Evolutionary conservation across 768 basidiomycete species (phyloP).

Genomic region (Pleurotus sapidus): DNA sequence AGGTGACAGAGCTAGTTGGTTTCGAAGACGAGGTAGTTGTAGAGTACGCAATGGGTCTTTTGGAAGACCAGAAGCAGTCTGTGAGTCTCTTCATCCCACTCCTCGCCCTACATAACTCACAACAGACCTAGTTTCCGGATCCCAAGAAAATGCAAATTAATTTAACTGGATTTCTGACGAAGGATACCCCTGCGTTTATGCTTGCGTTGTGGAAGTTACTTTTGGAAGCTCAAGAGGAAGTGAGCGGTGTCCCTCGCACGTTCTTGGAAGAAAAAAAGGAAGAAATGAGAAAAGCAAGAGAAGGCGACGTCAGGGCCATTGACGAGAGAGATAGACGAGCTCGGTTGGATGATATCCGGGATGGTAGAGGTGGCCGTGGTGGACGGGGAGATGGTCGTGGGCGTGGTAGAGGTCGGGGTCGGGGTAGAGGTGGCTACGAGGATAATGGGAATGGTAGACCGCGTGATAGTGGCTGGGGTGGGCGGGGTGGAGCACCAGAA

Average conservation of each 20-base stretch:
- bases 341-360: constrained; percentile 67
- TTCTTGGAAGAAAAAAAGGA: constrained; percentile 92
- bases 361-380: constrained; percentile 44
- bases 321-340: constrained; percentile 70
- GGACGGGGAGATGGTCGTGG: constrained; percentile 60
- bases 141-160: constrained; percentile 96
- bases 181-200: constrained; percentile 88
- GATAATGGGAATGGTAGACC: constrained; percentile 37
- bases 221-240: constrained; percentile 88
- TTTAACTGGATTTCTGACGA: constrained; percentile 88
- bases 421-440: constrained; percentile 41
- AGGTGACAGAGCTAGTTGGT: constrained; percentile 85
- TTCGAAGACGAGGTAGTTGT: constrained; percentile 97
- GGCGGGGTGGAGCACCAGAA: constrained; percentile 36
- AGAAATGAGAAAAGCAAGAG: constrained; percentile 74
- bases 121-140: constrained; percentile 67
- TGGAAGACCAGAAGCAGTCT: constrained; percentile 84
- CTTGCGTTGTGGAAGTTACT: constrained; percentile 82
- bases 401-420: constrained; percentile 42
- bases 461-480: constrained; percentile 69
- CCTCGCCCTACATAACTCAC: not conserved
- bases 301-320: constrained; percentile 60
- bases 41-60: constrained; percentile 92
- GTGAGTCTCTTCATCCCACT: constrained; percentile 39
- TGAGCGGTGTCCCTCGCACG: constrained; percentile 85